phyloP scores from a whole-genome alignment of 208 protist genomes.

The Acanthamoeba royreba region DNA sequence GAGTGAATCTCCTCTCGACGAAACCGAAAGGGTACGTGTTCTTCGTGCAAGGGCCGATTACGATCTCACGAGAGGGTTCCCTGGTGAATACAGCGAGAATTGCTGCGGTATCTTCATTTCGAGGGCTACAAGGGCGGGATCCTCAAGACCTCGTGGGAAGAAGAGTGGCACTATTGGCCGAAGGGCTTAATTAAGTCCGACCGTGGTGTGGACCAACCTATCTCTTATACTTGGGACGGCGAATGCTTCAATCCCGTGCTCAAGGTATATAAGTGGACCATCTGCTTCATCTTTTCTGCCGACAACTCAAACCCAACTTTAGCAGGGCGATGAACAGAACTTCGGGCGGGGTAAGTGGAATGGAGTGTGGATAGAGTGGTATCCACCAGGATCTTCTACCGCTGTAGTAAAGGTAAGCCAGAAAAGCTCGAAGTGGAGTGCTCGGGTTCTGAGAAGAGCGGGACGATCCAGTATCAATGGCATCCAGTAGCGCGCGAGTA shows the following conservation, averaged over 20 bases:
- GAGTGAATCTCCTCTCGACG: neutral
- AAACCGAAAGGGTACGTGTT: neutral
- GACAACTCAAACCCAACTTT: too few species aligned
- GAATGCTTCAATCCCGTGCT: constrained; percentile 19
- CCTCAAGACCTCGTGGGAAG: constrained; percentile 58
- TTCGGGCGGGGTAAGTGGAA: neutral
- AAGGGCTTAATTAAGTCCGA: constrained; percentile 50
- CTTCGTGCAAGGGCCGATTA: too few species aligned
- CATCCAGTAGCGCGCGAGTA: constrained; percentile 42
- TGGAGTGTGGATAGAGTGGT: neutral
- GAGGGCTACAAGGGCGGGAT: constrained; percentile 58
- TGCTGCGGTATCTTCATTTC: constrained; percentile 56
- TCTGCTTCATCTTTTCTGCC: constrained; percentile 36
- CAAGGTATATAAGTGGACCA: constrained; percentile 29
- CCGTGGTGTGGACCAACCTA: neutral
- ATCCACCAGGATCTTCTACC: neutral
- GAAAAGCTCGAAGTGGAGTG: too few species aligned
- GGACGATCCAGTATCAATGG: constrained; percentile 52
- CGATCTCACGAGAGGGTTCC: too few species aligned
- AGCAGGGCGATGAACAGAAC: neutral
- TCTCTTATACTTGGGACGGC: constrained; percentile 51
- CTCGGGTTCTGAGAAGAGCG: too few species aligned
- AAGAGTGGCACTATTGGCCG: constrained; percentile 54
- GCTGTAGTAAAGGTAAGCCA: neutral
- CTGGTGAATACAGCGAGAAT: neutral